These are phyloP conservation scores for Neoarthrinium moseri DNA, from an alignment of 2,329 filamentous ascomycete genomes.

Conservation along the genomic window DNA sequence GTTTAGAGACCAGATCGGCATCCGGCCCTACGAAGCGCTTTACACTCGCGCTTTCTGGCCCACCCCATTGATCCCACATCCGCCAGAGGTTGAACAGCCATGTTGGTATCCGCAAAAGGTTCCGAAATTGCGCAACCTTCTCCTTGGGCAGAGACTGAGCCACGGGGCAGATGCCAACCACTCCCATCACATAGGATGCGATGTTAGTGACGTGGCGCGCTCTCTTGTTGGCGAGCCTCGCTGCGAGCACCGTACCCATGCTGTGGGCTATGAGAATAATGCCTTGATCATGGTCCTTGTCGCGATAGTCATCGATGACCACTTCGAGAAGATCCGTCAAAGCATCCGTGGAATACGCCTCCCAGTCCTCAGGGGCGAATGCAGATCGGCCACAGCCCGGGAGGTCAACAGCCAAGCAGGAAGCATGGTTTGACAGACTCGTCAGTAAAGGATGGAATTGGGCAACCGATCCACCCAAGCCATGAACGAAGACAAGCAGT, in stretches of 20 bases:
- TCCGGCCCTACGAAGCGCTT: slow-evolving; percentile 69
- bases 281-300: slow-evolving; percentile 70
- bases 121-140: slow-evolving; percentile 49
- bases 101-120: slow-evolving; percentile 66
- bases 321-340: slow-evolving; percentile 72
- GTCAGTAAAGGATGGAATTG: slow-evolving; percentile 83
- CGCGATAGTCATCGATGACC: slow-evolving; percentile 72
- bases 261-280: slow-evolving; percentile 85
- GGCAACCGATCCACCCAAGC: slow-evolving; percentile 85
- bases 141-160: slow-evolving; percentile 60
- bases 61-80: slow-evolving; percentile 75
- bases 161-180: slow-evolving; percentile 80
- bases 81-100: slow-evolving; percentile 76
- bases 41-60: slow-evolving; percentile 75
- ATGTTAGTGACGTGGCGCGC: slow-evolving; percentile 47
- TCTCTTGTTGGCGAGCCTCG: slow-evolving; percentile 60
- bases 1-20: slow-evolving; percentile 64
- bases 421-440: slow-evolving; percentile 77
- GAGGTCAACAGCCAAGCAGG: slow-evolving; percentile 84
- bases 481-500: slow-evolving; percentile 87
- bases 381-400: slow-evolving; percentile 84
- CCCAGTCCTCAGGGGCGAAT: slow-evolving; percentile 69
- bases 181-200: slow-evolving; percentile 66
- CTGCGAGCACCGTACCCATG: slow-evolving; percentile 80
- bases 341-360: slow-evolving; percentile 76